Percentiles rank a stretch among this genome's conserved stretches.
Conservation (phyloP, 2,329 filamentous ascomycete genomes). For the Diaporthe caulivora region DNA sequence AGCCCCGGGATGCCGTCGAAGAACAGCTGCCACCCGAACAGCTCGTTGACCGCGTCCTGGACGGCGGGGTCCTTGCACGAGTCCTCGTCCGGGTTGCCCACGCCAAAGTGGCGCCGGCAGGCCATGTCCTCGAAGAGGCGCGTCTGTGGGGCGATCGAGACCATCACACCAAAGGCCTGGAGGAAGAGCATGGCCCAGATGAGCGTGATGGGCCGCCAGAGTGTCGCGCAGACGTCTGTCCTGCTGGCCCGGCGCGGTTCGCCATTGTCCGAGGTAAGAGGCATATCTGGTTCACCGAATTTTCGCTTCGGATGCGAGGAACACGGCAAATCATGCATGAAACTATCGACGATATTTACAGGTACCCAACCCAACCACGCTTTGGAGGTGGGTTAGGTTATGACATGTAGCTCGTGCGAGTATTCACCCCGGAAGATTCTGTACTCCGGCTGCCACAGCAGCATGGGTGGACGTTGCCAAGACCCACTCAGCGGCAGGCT, state of each 20-base stretch:
- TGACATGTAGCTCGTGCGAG: neutral
- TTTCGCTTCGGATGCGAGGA: neutral
- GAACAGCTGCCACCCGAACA: constrained; percentile 20
- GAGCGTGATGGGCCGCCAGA: neutral
- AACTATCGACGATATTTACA: neutral
- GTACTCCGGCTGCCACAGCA: neutral
- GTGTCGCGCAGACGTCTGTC: neutral
- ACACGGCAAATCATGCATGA: neutral
- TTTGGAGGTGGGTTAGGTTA: neutral
- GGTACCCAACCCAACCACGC: neutral
- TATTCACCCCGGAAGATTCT: constrained; percentile 3
- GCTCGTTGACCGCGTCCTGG: constrained; percentile 12
- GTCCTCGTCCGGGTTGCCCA: neutral
- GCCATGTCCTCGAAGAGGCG: constrained; percentile 12
- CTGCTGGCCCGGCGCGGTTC: neutral
- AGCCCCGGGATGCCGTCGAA: constrained; percentile 11
- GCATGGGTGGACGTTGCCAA: neutral
- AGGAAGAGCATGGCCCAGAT: constrained; percentile 21
- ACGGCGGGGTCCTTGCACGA: constrained; percentile 3
- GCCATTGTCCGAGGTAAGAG: neutral
- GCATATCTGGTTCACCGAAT: neutral
- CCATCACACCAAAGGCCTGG: constrained; percentile 5
- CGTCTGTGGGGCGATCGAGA: constrained; percentile 11
- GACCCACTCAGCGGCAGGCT: constrained; percentile 1
- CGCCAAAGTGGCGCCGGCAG: constrained; percentile 7